phyloP scores from a whole-genome alignment of 2,329 filamentous ascomycete species.

The Colletotrichum horii region DNA sequence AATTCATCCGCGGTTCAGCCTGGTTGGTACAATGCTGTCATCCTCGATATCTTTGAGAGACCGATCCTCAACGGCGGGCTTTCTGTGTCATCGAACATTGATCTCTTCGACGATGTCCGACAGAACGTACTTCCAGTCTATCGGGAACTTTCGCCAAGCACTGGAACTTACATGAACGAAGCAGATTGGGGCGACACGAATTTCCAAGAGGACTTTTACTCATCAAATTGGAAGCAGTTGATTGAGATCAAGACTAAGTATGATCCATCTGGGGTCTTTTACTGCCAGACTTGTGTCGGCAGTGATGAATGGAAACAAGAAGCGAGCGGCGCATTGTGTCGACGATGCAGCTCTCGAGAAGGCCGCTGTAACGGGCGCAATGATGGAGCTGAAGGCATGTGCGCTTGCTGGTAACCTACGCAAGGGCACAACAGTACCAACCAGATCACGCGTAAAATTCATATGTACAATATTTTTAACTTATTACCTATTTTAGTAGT shows the following conservation, averaged over 20 bases:
- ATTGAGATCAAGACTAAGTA: conserved; percentile 53
- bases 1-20: background rate
- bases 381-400: background rate
- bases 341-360: background rate
- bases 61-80: background rate
- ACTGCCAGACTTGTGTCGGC: conserved; percentile 48
- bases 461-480: background rate
- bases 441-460: background rate
- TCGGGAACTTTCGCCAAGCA: background rate
- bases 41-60: conserved; percentile 52
- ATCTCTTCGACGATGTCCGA: background rate
- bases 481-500: background rate
- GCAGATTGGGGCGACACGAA: conserved; percentile 34
- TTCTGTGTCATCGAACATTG: background rate
- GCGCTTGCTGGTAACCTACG: background rate
- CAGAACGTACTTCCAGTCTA: background rate
- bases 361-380: background rate
- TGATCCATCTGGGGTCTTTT: conserved; percentile 51
- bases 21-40: background rate
- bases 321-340: background rate
- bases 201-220: conserved; percentile 34
- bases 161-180: conserved; percentile 56
- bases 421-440: background rate
- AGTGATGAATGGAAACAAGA: conserved; percentile 48
- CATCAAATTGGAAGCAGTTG: conserved; percentile 44